These are phyloP conservation scores for Pythium graminicola DNA, from an alignment of 352 stramenopile genomes.

Conservation along the genomic window DNA sequence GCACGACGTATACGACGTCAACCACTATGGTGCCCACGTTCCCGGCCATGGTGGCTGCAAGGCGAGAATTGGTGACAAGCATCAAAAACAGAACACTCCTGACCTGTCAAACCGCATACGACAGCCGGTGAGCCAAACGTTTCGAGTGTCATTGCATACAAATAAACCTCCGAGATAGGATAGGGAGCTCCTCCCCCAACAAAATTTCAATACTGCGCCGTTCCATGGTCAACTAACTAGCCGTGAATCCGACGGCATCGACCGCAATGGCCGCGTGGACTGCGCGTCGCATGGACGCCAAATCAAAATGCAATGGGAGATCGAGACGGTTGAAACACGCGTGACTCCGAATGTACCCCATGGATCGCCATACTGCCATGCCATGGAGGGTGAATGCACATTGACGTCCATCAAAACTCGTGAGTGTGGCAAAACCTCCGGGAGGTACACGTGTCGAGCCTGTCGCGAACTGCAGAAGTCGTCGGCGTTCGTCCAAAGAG, in stretches of 20 bases:
- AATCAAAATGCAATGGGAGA: constrained; percentile 77
- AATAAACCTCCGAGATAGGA: constrained; percentile 5
- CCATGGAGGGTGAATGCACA: constrained; percentile 72
- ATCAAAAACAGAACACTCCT: too few relatives aligned
- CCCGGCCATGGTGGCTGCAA: background rate
- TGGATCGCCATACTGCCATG: constrained; percentile 20
- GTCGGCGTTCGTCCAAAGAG: constrained; percentile 65
- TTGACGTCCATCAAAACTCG: constrained; percentile 72
- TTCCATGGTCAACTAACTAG: background rate
- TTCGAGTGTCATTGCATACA: constrained; percentile 3
- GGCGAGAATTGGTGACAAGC: too few relatives aligned
- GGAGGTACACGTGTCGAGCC: constrained; percentile 75
- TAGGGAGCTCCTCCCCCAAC: too few relatives aligned
- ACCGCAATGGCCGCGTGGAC: constrained; percentile 21
- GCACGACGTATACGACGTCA: constrained; percentile 13
- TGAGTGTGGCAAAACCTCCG: constrained; percentile 60
- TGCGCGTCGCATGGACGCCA: constrained; percentile 36
- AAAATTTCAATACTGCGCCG: background rate
- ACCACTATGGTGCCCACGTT: background rate
- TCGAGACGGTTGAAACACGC: constrained; percentile 81
- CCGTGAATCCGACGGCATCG: constrained; percentile 25
- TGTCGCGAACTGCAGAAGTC: constrained; percentile 78
- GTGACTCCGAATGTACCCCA: constrained; percentile 37
- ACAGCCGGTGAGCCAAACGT: background rate
- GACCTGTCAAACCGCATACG: too few relatives aligned